Percentiles rank a stretch among this genome's conserved stretches.
phyloP scores from a whole-genome alignment of 2,329 filamentous ascomycete species.

The Epicoccum sorghinum region DNA sequence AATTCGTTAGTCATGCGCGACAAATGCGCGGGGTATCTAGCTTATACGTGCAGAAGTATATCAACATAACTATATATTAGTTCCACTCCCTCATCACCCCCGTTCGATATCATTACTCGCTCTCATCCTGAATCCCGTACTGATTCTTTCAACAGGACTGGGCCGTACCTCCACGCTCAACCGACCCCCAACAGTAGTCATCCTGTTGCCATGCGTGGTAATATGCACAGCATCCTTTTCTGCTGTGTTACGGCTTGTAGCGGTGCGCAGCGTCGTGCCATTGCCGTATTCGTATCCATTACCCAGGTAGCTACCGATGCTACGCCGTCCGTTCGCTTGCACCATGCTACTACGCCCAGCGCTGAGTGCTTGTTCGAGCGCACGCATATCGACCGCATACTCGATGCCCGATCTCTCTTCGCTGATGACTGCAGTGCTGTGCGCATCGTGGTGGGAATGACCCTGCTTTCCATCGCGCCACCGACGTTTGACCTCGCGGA shows the following conservation, averaged over 20 bases:
- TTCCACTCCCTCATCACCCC: not conserved
- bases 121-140: slow-evolving; percentile 44
- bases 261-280: slow-evolving; percentile 30
- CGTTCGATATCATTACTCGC: slow-evolving; percentile 39
- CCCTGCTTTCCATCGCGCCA: slow-evolving; percentile 18
- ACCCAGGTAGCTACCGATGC: slow-evolving; percentile 38
- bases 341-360: slow-evolving; percentile 33
- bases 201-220: slow-evolving; percentile 5
- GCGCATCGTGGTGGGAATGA: not conserved
- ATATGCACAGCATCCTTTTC: slow-evolving; percentile 21
- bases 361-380: slow-evolving; percentile 36
- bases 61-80: too few species aligned
- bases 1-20: too few species aligned
- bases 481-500: slow-evolving; percentile 33
- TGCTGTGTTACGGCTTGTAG: slow-evolving; percentile 42
- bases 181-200: slow-evolving; percentile 16
- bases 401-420: slow-evolving; percentile 25
- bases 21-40: too few species aligned
- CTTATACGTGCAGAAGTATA: too few species aligned
- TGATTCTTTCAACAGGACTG: slow-evolving; percentile 32
- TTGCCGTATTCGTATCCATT: slow-evolving; percentile 20
- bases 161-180: slow-evolving; percentile 28
- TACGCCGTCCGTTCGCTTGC: slow-evolving; percentile 28
- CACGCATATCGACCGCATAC: slow-evolving; percentile 30
- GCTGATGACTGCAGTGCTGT: slow-evolving; percentile 3